Conservation (phyloP, 2,329 filamentous ascomycete species). For the Fusarium siculi region DNA sequence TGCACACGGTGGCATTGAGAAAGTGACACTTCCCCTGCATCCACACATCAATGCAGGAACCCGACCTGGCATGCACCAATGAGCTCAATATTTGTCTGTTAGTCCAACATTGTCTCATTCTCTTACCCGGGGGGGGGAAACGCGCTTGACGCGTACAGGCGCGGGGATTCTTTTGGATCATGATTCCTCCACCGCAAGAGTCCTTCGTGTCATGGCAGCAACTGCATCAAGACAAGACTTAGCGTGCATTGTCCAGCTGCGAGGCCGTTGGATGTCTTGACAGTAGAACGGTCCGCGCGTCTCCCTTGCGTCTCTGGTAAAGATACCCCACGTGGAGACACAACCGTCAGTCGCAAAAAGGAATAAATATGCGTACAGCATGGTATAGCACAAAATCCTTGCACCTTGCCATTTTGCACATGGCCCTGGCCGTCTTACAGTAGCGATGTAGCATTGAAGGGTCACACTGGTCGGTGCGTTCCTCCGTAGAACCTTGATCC, state of each 20-base stretch:
- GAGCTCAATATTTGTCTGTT: not conserved
- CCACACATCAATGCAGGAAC: conserved; percentile 43
- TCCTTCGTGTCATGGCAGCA: not conserved
- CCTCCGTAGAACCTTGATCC: conserved; percentile 5
- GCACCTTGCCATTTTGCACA: conserved; percentile 13
- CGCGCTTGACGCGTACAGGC: conserved; percentile 12
- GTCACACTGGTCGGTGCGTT: not conserved
- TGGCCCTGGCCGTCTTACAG: not conserved
- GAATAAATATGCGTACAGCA: not conserved
- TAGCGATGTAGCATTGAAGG: conserved; percentile 27
- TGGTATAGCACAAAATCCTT: conserved; percentile 6
- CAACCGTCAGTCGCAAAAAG: conserved; percentile 20
- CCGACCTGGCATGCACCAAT: conserved; percentile 26
- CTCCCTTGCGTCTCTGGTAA: conserved; percentile 7
- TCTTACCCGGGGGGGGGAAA: not conserved
- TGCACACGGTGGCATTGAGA: not conserved
- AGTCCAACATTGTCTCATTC: not conserved
- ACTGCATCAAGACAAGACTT: not conserved
- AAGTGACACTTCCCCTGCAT: conserved; percentile 33
- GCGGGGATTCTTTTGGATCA: not conserved
- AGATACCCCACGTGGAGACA: conserved; percentile 23
- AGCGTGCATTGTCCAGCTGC: not conserved
- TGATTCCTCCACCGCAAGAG: not conserved
- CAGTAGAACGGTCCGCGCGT: conserved; percentile 26
- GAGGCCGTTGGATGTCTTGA: conserved; percentile 24